These are phyloP conservation scores for Epicoccum nigrum DNA, from an alignment of 2,329 filamentous ascomycete species.

Conservation along the genomic window DNA sequence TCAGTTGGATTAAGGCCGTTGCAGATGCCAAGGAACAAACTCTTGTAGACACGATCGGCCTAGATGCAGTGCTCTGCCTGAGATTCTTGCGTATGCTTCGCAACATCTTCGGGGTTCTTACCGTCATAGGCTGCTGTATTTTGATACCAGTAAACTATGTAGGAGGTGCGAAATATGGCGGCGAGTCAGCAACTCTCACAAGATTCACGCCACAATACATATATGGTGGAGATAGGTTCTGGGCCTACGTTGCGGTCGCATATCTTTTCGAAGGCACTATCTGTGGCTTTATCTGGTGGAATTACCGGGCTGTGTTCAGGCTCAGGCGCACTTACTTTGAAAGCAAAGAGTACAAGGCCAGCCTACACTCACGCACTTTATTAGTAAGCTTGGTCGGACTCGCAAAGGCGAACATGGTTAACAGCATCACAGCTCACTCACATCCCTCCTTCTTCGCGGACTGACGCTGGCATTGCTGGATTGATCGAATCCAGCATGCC, in stretches of 20 bases:
- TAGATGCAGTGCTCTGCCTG: conserved; percentile 90
- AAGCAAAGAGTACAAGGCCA: conserved; percentile 83
- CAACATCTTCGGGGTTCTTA: conserved; percentile 81
- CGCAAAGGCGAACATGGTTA: neutral
- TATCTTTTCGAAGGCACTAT: conserved; percentile 75
- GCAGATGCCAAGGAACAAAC: conserved; percentile 76
- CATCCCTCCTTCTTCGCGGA: conserved; percentile 74
- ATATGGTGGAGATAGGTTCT: conserved; percentile 56
- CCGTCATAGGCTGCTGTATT: conserved; percentile 74
- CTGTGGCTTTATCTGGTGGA: conserved; percentile 83
- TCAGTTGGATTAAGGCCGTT: conserved; percentile 83
- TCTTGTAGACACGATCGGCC: conserved; percentile 79
- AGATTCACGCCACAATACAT: conserved; percentile 66
- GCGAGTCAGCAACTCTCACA: conserved; percentile 47
- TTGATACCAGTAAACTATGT: conserved; percentile 79
- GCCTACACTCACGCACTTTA: conserved; percentile 74
- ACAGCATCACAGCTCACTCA: conserved; percentile 69
- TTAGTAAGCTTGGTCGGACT: conserved; percentile 49
- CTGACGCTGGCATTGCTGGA: conserved; percentile 86
- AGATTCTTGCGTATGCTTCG: conserved; percentile 87
- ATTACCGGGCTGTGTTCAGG: conserved; percentile 74
- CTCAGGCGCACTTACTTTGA: conserved; percentile 81
- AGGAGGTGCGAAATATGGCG: conserved; percentile 41
- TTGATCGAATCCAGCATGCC: conserved; percentile 81
- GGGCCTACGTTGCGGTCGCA: conserved; percentile 64